A percentile compares a stretch with the other conserved stretches of the same genome.
These are phyloP conservation scores for Claviceps cyperi DNA, from an alignment of 2,329 filamentous ascomycete species.

Conservation along the genomic window DNA sequence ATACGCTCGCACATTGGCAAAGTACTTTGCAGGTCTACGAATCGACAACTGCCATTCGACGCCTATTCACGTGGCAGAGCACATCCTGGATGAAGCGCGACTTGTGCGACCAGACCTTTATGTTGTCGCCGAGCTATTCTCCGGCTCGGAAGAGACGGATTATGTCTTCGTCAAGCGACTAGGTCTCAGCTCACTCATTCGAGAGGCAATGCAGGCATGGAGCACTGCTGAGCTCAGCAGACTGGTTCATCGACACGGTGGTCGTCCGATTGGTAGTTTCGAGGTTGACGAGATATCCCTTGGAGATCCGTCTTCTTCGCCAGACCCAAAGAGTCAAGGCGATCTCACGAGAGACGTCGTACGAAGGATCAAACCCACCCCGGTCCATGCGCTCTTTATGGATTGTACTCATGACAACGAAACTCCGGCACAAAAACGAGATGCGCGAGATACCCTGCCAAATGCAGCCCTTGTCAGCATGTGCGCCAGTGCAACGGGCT, in stretches of 20 bases:
- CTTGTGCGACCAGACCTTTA: slow-evolving; percentile 76
- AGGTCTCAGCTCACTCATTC: slow-evolving; percentile 79
- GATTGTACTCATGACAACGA: slow-evolving; percentile 99
- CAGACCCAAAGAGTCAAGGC: slow-evolving; percentile 15
- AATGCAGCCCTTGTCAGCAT: slow-evolving; percentile 90
- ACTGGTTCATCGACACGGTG: slow-evolving; percentile 84
- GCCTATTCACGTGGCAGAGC: slow-evolving; percentile 83
- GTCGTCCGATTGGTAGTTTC: slow-evolving; percentile 90
- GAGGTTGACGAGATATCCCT: slow-evolving; percentile 77
- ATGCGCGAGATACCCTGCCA: slow-evolving; percentile 83
- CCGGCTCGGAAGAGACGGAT: slow-evolving; percentile 88
- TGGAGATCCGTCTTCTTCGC: slow-evolving; percentile 29
- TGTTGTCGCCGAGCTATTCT: slow-evolving; percentile 89
- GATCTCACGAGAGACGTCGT: slow-evolving; percentile 47
- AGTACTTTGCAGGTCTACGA: slow-evolving; percentile 86
- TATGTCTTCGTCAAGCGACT: slow-evolving; percentile 90
- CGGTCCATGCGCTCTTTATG: slow-evolving; percentile 92
- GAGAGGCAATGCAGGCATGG: slow-evolving; percentile 98
- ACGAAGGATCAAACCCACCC: slow-evolving; percentile 69
- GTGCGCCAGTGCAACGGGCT: slow-evolving; percentile 88
- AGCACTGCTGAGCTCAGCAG: slow-evolving; percentile 84
- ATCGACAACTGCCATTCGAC: slow-evolving; percentile 99
- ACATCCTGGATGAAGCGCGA: slow-evolving; percentile 87
- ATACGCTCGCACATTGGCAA: slow-evolving; percentile 84
- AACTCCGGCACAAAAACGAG: slow-evolving; percentile 84